These are phyloP conservation scores for Mycosphaerella sp. DNA, from an alignment of 2,329 filamentous ascomycete species.

Conservation along the genomic window DNA sequence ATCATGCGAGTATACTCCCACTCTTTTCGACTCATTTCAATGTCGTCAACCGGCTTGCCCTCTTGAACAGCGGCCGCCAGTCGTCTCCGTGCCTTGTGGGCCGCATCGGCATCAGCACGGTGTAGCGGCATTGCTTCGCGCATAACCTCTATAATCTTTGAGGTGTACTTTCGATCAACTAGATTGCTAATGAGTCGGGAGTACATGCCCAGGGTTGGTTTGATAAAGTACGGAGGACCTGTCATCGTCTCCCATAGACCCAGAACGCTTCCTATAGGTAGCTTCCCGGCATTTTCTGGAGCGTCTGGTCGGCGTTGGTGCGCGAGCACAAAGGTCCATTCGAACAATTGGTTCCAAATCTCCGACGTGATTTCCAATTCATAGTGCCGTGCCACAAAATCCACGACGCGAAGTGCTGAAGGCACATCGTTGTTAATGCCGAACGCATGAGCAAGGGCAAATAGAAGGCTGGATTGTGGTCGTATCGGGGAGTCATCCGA, in stretches of 20 bases:
- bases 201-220: constrained; percentile 54
- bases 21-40: constrained; percentile 15
- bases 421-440: constrained; percentile 59
- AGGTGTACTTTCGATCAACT: constrained; percentile 9
- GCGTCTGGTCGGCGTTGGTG: constrained; percentile 28
- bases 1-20: constrained; percentile 21
- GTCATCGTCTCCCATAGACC: constrained; percentile 56
- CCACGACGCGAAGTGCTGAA: constrained; percentile 53
- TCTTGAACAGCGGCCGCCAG: neutral
- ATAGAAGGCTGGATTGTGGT: constrained; percentile 55
- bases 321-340: constrained; percentile 58
- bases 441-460: constrained; percentile 61
- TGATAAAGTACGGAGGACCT: constrained; percentile 49
- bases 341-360: constrained; percentile 61
- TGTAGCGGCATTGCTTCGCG: constrained; percentile 15
- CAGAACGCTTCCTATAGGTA: constrained; percentile 43
- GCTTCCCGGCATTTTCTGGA: constrained; percentile 29
- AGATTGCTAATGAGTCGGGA: constrained; percentile 32
- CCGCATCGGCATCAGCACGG: neutral
- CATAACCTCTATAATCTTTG: constrained; percentile 24
- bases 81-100: neutral
- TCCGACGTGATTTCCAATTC: constrained; percentile 49
- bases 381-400: constrained; percentile 57
- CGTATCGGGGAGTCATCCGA: constrained; percentile 47
- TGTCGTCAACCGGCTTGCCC: neutral